Evolutionary conservation across 2,329 filamentous ascomycete species (phyloP).

Genomic region (Hypoxylon sp.): DNA sequence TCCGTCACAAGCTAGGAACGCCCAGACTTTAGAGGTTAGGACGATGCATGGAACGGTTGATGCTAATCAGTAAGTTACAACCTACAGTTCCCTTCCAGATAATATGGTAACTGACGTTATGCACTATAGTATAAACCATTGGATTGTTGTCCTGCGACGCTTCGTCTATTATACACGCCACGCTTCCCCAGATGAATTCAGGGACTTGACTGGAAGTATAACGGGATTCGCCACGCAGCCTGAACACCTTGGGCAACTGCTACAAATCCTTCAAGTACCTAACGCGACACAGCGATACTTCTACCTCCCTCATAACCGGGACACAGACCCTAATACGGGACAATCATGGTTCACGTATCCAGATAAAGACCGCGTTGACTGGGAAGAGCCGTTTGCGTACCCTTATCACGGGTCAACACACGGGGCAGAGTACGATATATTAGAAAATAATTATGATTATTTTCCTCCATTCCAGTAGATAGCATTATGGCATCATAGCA

Average conservation of each 20-base stretch:
- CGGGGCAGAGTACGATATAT: conserved; percentile 30
- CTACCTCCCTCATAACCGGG: conserved; percentile 26
- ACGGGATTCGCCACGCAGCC: too few species aligned
- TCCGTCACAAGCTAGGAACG: neutral
- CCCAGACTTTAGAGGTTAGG: conserved; percentile 33
- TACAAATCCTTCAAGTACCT: conserved; percentile 28
- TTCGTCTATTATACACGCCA: conserved; percentile 27
- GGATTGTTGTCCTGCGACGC: conserved; percentile 40
- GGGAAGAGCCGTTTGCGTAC: conserved; percentile 38
- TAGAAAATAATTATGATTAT: neutral
- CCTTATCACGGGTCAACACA: conserved; percentile 40
- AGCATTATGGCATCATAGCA: too few species aligned
- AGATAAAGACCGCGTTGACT: conserved; percentile 43
- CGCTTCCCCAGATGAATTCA: neutral
- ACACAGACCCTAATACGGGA: neutral
- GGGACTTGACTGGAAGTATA: neutral
- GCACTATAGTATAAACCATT: conserved; percentile 42
- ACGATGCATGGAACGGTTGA: conserved; percentile 48
- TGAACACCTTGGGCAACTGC: neutral
- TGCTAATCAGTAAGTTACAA: conserved; percentile 39
- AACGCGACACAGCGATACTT: conserved; percentile 26
- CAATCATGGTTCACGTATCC: conserved; percentile 43
- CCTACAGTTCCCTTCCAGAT: neutral
- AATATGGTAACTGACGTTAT: conserved; percentile 10
- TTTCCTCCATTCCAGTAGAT: too few species aligned